phyloP scores from a whole-genome alignment of 768 basidiomycete species.

The Leccinum sublutescens region DNA sequence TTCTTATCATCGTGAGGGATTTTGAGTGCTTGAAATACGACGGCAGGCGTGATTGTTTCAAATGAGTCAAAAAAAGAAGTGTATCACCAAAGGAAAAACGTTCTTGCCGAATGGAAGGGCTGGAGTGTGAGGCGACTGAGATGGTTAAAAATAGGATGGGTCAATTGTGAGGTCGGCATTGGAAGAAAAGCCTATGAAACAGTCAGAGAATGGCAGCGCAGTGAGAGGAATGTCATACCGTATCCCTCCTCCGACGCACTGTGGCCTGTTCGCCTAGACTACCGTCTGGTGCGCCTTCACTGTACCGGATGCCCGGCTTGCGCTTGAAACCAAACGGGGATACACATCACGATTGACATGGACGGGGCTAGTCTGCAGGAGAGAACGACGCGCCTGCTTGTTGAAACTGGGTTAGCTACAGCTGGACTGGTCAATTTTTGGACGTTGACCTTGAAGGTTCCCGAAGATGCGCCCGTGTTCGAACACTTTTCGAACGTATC shows the following conservation, averaged over 20 bases:
- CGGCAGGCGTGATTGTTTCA: no score
- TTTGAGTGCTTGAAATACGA: no score
- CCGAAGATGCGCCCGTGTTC: neutral
- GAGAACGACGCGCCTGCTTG: constrained; percentile 10
- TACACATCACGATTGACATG: constrained; percentile 16
- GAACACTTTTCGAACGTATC: constrained; percentile 21
- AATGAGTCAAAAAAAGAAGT: no score
- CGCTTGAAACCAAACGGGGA: constrained; percentile 21
- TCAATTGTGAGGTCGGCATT: constrained; percentile 39
- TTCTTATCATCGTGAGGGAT: no score
- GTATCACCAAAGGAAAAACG: no score
- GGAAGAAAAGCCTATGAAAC: constrained; percentile 42
- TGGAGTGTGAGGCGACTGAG: constrained; percentile 38
- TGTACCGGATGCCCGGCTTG: constrained; percentile 13
- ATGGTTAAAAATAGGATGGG: constrained; percentile 42
- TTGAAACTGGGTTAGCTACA: no score
- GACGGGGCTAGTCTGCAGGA: neutral
- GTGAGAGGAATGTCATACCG: constrained; percentile 9
- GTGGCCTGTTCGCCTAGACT: constrained; percentile 18
- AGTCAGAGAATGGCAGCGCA: neutral
- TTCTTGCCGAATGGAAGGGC: constrained; percentile 42
- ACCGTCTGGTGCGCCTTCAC: constrained; percentile 10
- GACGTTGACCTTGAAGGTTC: neutral
- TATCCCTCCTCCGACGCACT: constrained; percentile 25
- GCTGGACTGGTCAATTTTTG: no score